Conservation (phyloP, 108 stramenopile species). For the Nitzschia sp. region DNA sequence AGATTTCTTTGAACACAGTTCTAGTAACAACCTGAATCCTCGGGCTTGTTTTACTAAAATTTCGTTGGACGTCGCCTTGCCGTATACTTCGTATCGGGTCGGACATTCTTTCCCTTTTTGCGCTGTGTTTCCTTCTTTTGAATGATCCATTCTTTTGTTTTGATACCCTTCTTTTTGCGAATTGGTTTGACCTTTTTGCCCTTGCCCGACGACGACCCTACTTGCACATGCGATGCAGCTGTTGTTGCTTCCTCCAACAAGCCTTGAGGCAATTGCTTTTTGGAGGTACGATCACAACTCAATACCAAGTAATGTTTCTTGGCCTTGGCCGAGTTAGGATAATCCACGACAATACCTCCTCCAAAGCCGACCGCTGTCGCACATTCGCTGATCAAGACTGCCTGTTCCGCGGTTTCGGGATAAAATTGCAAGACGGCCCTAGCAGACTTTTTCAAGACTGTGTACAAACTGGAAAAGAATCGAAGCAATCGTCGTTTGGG, state of each 20-base stretch:
- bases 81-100: slow-evolving; percentile 96
- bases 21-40: too few relatives aligned
- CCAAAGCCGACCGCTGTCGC: slow-evolving; percentile 93
- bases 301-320: slow-evolving; percentile 99
- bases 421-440: slow-evolving; percentile 99
- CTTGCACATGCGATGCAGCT: slow-evolving; percentile 30
- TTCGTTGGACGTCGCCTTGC: slow-evolving; percentile 92
- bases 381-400: slow-evolving; percentile 92
- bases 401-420: slow-evolving; percentile 96
- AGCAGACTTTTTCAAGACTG: slow-evolving; percentile 90
- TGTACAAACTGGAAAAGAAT: slow-evolving; percentile 96
- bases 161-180: slow-evolving; percentile 67
- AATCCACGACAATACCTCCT: slow-evolving; percentile 99
- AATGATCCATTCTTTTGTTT: slow-evolving; percentile 97
- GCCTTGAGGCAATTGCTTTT: slow-evolving; percentile 52
- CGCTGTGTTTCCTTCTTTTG: slow-evolving; percentile 96
- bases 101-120: slow-evolving; percentile 92
- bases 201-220: slow-evolving; percentile 20
- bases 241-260: slow-evolving; percentile 33
- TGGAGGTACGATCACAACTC: slow-evolving; percentile 80
- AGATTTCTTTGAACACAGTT: too few relatives aligned
- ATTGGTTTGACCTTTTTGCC: slow-evolving; percentile 36
- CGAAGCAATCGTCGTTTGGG: slow-evolving; percentile 89
- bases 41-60: too few relatives aligned
- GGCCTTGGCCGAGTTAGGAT: slow-evolving; percentile 99